Conservation (phyloP, 352 stramenopile genomes). For the Phytophthora syringae region DNA sequence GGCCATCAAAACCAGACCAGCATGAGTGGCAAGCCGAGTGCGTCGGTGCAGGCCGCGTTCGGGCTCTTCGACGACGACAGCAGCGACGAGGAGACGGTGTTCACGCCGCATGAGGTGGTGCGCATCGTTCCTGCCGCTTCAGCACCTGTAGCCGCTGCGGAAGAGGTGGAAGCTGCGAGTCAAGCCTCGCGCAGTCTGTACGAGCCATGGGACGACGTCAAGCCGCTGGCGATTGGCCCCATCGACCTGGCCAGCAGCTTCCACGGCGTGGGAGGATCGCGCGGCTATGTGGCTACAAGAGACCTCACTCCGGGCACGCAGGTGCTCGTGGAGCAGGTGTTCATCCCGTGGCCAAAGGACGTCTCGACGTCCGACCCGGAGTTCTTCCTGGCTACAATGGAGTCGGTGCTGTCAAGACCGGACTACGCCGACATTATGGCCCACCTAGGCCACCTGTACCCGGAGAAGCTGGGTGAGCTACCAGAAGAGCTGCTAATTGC, state of each 20-base stretch:
- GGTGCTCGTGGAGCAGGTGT: constrained; percentile 91
- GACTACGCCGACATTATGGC: constrained; percentile 77
- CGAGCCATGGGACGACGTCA: constrained; percentile 74
- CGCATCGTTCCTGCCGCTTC: constrained; percentile 19
- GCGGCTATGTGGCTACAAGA: constrained; percentile 86
- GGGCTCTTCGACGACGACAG: constrained; percentile 86
- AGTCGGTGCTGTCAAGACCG: constrained; percentile 72
- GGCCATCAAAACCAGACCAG: constrained; percentile 15
- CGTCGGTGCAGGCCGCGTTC: constrained; percentile 73
- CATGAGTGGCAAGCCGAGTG: constrained; percentile 43
- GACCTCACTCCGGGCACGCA: constrained; percentile 89
- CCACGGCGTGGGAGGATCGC: constrained; percentile 71
- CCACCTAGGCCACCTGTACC: constrained; percentile 88
- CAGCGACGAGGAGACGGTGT: constrained; percentile 57
- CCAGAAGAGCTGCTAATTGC: constrained; percentile 58
- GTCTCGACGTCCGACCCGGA: constrained; percentile 77
- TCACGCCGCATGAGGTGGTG: constrained; percentile 32
- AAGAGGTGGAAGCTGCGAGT: constrained; percentile 12
- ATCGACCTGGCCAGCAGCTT: constrained; percentile 73
- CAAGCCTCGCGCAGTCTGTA: constrained; percentile 51
- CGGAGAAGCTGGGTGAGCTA: constrained; percentile 80
- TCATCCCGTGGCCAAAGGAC: constrained; percentile 89
- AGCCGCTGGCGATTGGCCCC: constrained; percentile 83
- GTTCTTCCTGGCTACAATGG: constrained; percentile 92
- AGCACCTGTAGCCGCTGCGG: neutral